Percentiles rank a stretch among this genome's conserved stretches.
Evolutionary conservation across 768 basidiomycete genomes (phyloP).

Genomic region (Paxillus rubicundulus): DNA sequence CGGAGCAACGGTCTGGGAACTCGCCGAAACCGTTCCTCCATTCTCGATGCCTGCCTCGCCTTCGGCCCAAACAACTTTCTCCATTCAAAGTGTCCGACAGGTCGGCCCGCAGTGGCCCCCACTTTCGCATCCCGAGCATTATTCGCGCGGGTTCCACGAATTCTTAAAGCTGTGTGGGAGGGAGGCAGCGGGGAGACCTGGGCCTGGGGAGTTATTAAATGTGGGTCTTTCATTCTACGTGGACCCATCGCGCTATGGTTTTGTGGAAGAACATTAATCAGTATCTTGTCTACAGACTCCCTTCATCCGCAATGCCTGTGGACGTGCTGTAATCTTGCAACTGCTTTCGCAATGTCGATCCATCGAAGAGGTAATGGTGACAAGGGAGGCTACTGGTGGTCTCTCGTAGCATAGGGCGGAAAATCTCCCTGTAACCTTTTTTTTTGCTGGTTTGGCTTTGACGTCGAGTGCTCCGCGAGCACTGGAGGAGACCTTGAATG

Average conservation of each 20-base stretch:
- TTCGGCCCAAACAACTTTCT: constrained; percentile 14
- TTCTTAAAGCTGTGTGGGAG: constrained; percentile 69
- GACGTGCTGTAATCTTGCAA: constrained; percentile 63
- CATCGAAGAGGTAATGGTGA: constrained; percentile 50
- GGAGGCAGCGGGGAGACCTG: constrained; percentile 53
- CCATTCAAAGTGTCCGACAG: constrained; percentile 40
- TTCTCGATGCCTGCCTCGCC: constrained; percentile 47
- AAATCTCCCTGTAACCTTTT: neutral
- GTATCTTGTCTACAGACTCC: constrained; percentile 40
- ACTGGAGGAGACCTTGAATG: too few species aligned
- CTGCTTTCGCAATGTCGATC: constrained; percentile 64
- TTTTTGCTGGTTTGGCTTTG: too few species aligned
- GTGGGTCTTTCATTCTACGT: constrained; percentile 37
- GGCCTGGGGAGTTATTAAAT: constrained; percentile 53
- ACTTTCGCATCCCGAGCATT: constrained; percentile 54
- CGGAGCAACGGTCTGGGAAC: constrained; percentile 82
- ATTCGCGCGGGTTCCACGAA: constrained; percentile 68
- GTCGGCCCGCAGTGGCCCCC: constrained; percentile 66
- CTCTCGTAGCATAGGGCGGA: neutral
- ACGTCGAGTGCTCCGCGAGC: too few species aligned
- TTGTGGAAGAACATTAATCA: constrained; percentile 4
- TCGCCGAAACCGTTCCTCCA: constrained; percentile 72
- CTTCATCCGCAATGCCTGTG: constrained; percentile 67
- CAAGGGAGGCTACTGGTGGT: constrained; percentile 9
- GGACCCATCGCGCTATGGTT: neutral